Percentiles rank a stretch among this genome's conserved stretches.
Evolutionary conservation across 305 asterid genomes (phyloP).

Genomic region (Fraxinus ornus): DNA sequence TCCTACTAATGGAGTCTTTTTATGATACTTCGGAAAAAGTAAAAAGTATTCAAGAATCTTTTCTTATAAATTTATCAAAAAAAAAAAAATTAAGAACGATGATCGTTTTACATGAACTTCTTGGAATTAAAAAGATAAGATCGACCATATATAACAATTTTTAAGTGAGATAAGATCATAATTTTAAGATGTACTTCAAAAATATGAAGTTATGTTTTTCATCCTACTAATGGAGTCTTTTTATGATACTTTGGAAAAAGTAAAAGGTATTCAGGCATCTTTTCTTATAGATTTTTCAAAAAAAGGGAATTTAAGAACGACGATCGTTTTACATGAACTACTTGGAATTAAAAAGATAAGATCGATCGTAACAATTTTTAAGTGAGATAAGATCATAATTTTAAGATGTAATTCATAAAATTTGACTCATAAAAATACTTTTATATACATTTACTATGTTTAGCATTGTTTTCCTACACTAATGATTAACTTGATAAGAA

Average conservation of each 20-base stretch:
- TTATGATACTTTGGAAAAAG: neutral
- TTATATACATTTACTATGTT: neutral
- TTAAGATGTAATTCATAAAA: neutral
- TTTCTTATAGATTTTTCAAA: too few species aligned
- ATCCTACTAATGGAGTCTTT: neutral
- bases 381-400: too few species aligned
- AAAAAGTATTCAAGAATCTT: too few species aligned
- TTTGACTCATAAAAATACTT: neutral
- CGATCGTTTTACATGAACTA: neutral
- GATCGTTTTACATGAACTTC: neutral
- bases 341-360: neutral
- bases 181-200: neutral
- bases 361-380: neutral
- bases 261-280: too few species aligned
- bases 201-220: neutral
- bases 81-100: too few species aligned
- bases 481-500: conserved; percentile 37
- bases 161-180: neutral
- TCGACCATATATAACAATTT: neutral
- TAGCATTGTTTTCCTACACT: neutral
- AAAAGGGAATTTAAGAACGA: neutral
- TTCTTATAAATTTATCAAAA: neutral
- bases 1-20: neutral
- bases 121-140: neutral
- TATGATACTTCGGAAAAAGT: neutral